Evolutionary conservation across 1,284 basidiomycete genomes (phyloP).

Genomic region (Schizophyllum amplum): DNA sequence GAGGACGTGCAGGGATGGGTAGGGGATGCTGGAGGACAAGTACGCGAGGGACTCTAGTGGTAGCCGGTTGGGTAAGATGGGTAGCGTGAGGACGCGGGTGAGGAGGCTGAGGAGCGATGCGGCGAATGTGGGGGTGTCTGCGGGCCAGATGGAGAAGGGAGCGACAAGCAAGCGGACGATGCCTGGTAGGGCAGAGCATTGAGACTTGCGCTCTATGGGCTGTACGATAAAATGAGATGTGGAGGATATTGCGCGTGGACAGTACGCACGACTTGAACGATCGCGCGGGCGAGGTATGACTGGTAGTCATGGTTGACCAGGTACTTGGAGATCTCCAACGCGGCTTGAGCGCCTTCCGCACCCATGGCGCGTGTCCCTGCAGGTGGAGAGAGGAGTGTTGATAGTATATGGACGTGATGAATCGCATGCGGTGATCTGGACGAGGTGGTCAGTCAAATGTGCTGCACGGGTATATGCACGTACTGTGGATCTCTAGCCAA

Average conservation of each 20-base stretch:
- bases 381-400: slow-evolving; percentile 17
- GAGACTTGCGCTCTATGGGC: slow-evolving; percentile 33
- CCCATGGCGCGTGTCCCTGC: slow-evolving; percentile 18
- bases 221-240: slow-evolving; percentile 15
- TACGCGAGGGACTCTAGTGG: slow-evolving; percentile 41
- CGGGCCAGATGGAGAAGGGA: slow-evolving; percentile 27
- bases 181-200: slow-evolving; percentile 30
- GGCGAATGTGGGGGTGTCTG: slow-evolving; percentile 23
- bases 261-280: slow-evolving; percentile 25
- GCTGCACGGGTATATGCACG: slow-evolving; percentile 15
- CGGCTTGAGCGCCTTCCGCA: slow-evolving; percentile 19
- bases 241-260: neutral
- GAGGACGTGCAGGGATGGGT: slow-evolving; percentile 14
- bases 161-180: slow-evolving; percentile 33
- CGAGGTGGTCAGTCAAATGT: slow-evolving; percentile 30
- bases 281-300: slow-evolving; percentile 23
- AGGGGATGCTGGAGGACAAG: slow-evolving; percentile 23
- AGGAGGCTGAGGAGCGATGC: slow-evolving; percentile 31
- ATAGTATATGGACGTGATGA: neutral
- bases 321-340: slow-evolving; percentile 27
- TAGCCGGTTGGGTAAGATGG: slow-evolving; percentile 61
- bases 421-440: neutral
- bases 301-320: slow-evolving; percentile 37
- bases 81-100: slow-evolving; percentile 48
- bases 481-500: slow-evolving; percentile 42